Evolutionary conservation across 139 green algal genomes (phyloP), one percentile per base, ranked within the genome.

Genomic region (Asterochloris sp.): DNA sequence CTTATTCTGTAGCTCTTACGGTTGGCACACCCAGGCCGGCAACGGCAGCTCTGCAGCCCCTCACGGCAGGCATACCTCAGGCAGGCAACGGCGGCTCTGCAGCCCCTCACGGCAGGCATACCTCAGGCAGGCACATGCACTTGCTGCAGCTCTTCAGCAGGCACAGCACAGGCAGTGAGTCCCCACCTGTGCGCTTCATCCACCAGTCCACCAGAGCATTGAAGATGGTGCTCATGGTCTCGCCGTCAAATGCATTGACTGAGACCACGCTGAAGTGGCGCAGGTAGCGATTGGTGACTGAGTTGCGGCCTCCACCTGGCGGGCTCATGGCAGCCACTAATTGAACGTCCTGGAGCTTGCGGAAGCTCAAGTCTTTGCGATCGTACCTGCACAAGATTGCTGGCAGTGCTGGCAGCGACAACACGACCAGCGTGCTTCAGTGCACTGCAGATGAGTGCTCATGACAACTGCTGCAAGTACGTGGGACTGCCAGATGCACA

Each of bases 311-410:
- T 27, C 92, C 92, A 23, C 91, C 92, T 13, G 92, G 92, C 11
- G 91, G 91, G 0, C 90, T 91, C 92, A 95, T 95, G 63, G 91
- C 91, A 23, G 89, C 89, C 26, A 95, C 87, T 63, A 94, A 86
- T 85, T 94, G 90, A 64, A 92, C 85, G 69, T 95, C 92, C 17
- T 83, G 74, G 82, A 95, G 85, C 27, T 81, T 47, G 11, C 90
- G 87, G 87, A 91, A 95, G 14, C 78, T 85, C 90, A 93, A 88
- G 28, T 80, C 16, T 23, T 85, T 66, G 71, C 91, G 92, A 83
- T 94, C 91, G 54, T 80, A 80, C 76, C 76, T 80, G 47, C 47
- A 67, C 12, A 29, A 67, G 19, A 10, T 24, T 9, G 10, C 2
- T 71, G 19, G 66, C 66, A 71, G 66, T 71, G 66, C 21, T 71